phyloP scores from a whole-genome alignment of 2,329 filamentous ascomycete genomes.

The Xylaria sp. region DNA sequence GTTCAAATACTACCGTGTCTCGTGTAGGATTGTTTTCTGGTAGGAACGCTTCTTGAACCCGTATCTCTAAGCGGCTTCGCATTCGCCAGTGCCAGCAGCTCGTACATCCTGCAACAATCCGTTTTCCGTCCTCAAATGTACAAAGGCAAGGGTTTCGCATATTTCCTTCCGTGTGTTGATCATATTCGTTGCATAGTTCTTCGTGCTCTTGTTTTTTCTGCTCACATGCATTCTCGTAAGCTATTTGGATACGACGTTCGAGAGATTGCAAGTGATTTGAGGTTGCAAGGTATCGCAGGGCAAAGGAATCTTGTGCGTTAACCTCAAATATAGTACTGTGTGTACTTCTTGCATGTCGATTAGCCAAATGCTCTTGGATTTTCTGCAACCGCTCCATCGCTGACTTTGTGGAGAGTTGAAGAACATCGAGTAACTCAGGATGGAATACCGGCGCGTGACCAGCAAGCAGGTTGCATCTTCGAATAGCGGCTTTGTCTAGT shows the following conservation, averaged over 20 bases:
- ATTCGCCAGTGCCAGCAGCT: conserved; percentile 49
- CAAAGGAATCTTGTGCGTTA: conserved; percentile 50
- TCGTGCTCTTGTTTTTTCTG: conserved; percentile 28
- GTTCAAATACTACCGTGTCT: conserved; percentile 59
- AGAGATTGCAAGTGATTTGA: conserved; percentile 35
- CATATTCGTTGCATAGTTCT: conserved; percentile 26
- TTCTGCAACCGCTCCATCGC: conserved; percentile 58
- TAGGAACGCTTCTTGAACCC: conserved; percentile 56
- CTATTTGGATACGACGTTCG: conserved; percentile 22
- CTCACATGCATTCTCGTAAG: conserved; percentile 22
- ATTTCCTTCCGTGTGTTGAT: conserved; percentile 45
- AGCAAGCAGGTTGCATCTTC: conserved; percentile 52
- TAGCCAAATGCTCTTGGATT: conserved; percentile 56
- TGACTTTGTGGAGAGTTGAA: conserved; percentile 54
- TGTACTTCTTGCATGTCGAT: conserved; percentile 38
- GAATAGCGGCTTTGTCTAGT: conserved; percentile 57
- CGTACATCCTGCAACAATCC: conserved; percentile 46
- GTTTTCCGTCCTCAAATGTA: conserved; percentile 35
- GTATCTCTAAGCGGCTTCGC: conserved; percentile 50
- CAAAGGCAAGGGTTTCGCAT: conserved; percentile 42
- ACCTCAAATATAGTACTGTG: conserved; percentile 55
- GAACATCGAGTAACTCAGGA: conserved; percentile 56
- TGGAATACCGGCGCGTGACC: conserved; percentile 59
- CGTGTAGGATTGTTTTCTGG: conserved; percentile 44
- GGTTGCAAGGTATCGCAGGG: conserved; percentile 51